Conservation (phyloP, 768 basidiomycete species). For the Fomitopsis pulvina region DNA sequence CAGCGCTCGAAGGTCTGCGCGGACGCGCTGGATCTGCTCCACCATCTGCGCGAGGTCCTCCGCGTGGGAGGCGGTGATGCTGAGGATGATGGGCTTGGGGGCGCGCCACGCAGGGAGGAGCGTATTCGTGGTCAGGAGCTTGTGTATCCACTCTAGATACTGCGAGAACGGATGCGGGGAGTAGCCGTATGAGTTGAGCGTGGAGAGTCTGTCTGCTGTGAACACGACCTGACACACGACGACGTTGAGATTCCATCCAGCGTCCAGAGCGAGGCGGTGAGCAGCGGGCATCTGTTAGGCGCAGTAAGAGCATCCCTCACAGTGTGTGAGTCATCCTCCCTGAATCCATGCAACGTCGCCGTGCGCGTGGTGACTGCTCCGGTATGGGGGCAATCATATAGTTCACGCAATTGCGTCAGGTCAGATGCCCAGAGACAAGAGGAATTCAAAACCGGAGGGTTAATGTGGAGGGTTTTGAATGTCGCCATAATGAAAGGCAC, state of each 20-base stretch:
- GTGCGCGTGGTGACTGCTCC: slow-evolving; percentile 82
- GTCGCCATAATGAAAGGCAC: too few species aligned
- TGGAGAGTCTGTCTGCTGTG: slow-evolving; percentile 27
- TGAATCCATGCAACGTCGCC: slow-evolving; percentile 61
- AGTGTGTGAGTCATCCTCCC: slow-evolving; percentile 56
- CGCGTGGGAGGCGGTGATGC: slow-evolving; percentile 61
- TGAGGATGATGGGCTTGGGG: slow-evolving; percentile 68
- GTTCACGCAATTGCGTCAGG: slow-evolving; percentile 49
- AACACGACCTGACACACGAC: neutral
- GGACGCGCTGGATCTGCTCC: slow-evolving; percentile 50
- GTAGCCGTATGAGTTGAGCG: slow-evolving; percentile 84
- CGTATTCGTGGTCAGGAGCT: slow-evolving; percentile 37
- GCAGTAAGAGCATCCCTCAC: slow-evolving; percentile 31
- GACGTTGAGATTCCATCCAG: neutral
- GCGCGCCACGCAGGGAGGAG: slow-evolving; percentile 16
- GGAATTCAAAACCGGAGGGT: slow-evolving; percentile 68
- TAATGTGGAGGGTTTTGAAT: too few species aligned
- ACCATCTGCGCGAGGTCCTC: slow-evolving; percentile 50
- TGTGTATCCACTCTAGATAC: slow-evolving; percentile 60
- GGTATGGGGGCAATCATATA: slow-evolving; percentile 63
- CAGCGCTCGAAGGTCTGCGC: slow-evolving; percentile 26
- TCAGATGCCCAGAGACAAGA: slow-evolving; percentile 82
- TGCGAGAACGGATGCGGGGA: slow-evolving; percentile 65
- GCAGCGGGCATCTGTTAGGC: neutral
- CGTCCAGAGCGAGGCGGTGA: neutral